A percentile compares a stretch with the other conserved stretches of the same genome.
Conservation (phyloP, 1,284 basidiomycete species). For the Thelephora terrestris region DNA sequence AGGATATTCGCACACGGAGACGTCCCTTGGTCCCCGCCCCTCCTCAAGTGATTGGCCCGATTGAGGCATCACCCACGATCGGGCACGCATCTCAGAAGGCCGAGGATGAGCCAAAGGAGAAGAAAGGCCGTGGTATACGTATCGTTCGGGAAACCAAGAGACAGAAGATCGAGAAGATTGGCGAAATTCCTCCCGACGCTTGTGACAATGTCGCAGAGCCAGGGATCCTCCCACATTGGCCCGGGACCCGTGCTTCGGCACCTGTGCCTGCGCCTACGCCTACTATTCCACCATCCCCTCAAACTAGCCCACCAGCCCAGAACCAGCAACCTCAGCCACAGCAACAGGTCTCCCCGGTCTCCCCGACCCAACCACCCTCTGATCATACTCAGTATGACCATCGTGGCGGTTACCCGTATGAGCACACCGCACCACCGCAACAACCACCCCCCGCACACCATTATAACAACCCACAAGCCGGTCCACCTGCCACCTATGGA, state of each 20-base stretch:
- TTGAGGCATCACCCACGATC: not conserved
- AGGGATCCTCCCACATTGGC: slow-evolving; percentile 3
- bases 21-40: slow-evolving; percentile 30
- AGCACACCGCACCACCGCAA: slow-evolving; percentile 7
- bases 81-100: not conserved
- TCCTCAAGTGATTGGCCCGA: not conserved
- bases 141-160: not conserved
- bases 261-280: slow-evolving; percentile 14
- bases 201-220: slow-evolving; percentile 7
- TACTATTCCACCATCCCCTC: slow-evolving; percentile 7
- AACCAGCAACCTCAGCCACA: slow-evolving; percentile 19
- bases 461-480: slow-evolving; percentile 9
- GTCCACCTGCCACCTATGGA: slow-evolving; percentile 7
- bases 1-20: slow-evolving; percentile 77
- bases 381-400: slow-evolving; percentile 14
- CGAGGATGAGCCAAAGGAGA: not conserved
- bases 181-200: slow-evolving; percentile 13
- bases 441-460: slow-evolving; percentile 7
- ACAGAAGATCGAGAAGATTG: slow-evolving; percentile 1
- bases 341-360: slow-evolving; percentile 18
- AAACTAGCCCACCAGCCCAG: slow-evolving; percentile 10
- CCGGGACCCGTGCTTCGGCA: slow-evolving; percentile 14
- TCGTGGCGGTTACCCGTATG: slow-evolving; percentile 13
- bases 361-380: slow-evolving; percentile 17
- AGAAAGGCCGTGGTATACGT: slow-evolving; percentile 1